phyloP scores from a whole-genome alignment of 176 grass and related monocot species.

The Oryza meyeriana region DNA sequence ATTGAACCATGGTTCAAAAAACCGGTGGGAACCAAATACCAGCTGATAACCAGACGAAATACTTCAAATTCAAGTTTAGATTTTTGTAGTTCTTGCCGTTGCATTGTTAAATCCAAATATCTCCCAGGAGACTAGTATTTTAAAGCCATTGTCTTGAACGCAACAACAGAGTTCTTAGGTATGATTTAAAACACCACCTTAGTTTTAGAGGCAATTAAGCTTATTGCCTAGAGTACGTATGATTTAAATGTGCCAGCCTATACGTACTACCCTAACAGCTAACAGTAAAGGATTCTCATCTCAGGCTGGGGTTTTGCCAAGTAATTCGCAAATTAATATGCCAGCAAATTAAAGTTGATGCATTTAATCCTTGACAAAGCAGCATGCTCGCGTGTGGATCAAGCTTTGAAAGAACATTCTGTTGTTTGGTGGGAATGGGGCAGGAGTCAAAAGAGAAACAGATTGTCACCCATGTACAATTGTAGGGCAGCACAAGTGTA shows the following conservation, averaged over 20 bases:
- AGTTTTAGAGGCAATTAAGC: not conserved
- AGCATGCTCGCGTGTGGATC: not conserved
- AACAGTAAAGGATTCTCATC: not conserved
- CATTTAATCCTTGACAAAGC: slow-evolving; percentile 8
- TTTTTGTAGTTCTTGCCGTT: not conserved
- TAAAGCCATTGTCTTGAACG: not conserved
- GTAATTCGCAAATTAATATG: slow-evolving; percentile 19
- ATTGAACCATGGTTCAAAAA: not conserved
- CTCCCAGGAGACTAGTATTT: too few relatives aligned
- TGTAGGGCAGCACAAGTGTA: not conserved
- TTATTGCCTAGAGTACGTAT: not conserved
- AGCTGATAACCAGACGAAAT: not conserved
- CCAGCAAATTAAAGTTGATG: slow-evolving; percentile 6
- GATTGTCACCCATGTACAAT: not conserved
- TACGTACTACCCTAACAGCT: not conserved
- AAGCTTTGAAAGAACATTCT: slow-evolving; percentile 23
- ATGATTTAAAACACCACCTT: too few relatives aligned
- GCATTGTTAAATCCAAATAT: not conserved
- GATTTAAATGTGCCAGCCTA: not conserved
- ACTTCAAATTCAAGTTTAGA: not conserved
- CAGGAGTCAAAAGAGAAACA: not conserved
- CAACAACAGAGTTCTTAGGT: too few relatives aligned
- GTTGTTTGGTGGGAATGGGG: not conserved
- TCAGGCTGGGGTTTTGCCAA: not conserved
- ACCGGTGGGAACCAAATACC: not conserved